Percentiles rank a stretch among this genome's conserved stretches.
Evolutionary conservation across 495 filamentous ascomycete genomes (phyloP).

Genomic region (Aspergillus saccharolyticus): DNA sequence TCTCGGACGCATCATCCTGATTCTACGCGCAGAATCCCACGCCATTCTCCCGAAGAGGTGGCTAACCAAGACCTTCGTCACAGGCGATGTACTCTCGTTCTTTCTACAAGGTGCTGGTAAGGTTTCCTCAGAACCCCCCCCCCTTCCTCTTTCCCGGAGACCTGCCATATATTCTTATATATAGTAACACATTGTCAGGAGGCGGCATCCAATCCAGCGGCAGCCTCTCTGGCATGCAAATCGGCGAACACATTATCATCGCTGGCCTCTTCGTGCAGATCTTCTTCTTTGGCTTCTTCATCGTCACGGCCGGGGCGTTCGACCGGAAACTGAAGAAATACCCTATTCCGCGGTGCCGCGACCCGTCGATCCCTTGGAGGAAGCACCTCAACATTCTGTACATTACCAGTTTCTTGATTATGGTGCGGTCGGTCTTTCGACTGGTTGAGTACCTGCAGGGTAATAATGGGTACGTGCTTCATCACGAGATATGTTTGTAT

Average conservation of each 20-base stretch:
- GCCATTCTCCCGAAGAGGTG: constrained; percentile 2
- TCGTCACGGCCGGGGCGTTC: constrained; percentile 26
- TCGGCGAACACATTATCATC: constrained; percentile 39
- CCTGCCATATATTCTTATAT: too few species aligned
- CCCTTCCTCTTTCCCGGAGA: neutral
- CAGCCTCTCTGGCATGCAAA: constrained; percentile 13
- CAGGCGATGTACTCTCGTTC: constrained; percentile 10
- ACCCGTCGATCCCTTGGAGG: constrained; percentile 33
- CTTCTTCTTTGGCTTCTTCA: constrained; percentile 35
- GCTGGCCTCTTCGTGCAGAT: constrained; percentile 34
- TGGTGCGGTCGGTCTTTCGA: constrained; percentile 55
- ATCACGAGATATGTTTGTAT: constrained; percentile 53
- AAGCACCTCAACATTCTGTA: constrained; percentile 48
- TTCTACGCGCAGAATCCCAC: constrained; percentile 4
- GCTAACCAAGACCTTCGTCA: constrained; percentile 9
- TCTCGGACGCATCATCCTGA: constrained; percentile 11
- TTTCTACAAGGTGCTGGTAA: neutral
- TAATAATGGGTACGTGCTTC: constrained; percentile 39
- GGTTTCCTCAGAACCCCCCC: neutral
- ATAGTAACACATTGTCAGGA: neutral
- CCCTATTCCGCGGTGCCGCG: constrained; percentile 16
- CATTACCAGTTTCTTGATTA: constrained; percentile 42
- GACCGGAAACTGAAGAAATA: constrained; percentile 26
- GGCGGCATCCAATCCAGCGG: constrained; percentile 14
- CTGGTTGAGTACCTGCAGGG: constrained; percentile 56